These are phyloP conservation scores for Scytalidium sp. DNA, from an alignment of 2,329 filamentous ascomycete genomes.

Conservation along the genomic window DNA sequence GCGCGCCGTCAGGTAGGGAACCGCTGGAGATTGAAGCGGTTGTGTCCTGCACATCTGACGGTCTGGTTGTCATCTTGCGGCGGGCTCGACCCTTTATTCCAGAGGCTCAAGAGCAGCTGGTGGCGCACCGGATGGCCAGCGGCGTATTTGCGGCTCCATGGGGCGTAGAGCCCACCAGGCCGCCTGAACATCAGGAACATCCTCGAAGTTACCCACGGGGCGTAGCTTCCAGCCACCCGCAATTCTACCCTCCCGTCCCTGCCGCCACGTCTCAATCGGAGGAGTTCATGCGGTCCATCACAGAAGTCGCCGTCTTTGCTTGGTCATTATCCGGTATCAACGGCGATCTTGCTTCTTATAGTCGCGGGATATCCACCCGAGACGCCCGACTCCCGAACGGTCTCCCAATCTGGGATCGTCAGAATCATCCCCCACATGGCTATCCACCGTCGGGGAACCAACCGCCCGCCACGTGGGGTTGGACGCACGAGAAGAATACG, in stretches of 20 bases:
- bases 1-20: constrained; percentile 22
- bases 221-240: constrained; percentile 24
- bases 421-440: constrained; percentile 29
- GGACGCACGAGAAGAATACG: not conserved
- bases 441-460: constrained; percentile 34
- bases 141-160: constrained; percentile 79
- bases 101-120: constrained; percentile 41
- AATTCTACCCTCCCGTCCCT: constrained; percentile 30
- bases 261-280: constrained; percentile 53
- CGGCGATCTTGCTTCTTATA: constrained; percentile 64
- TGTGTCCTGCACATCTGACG: constrained; percentile 88
- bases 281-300: constrained; percentile 75
- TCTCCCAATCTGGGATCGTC: constrained; percentile 57
- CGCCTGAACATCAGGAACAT: constrained; percentile 30
- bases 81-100: constrained; percentile 70
- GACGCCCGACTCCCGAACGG: constrained; percentile 60
- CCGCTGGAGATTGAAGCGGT: constrained; percentile 79
- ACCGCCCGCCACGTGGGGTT: constrained; percentile 17
- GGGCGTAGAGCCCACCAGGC: constrained; percentile 64
- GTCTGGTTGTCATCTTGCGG: constrained; percentile 76
- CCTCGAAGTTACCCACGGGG: constrained; percentile 41
- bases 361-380: constrained; percentile 58
- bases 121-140: constrained; percentile 46
- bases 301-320: constrained; percentile 83
- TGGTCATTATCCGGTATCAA: constrained; percentile 83